phyloP scores from a whole-genome alignment of 31 red algal genomes.

The Endocladia muricata region DNA sequence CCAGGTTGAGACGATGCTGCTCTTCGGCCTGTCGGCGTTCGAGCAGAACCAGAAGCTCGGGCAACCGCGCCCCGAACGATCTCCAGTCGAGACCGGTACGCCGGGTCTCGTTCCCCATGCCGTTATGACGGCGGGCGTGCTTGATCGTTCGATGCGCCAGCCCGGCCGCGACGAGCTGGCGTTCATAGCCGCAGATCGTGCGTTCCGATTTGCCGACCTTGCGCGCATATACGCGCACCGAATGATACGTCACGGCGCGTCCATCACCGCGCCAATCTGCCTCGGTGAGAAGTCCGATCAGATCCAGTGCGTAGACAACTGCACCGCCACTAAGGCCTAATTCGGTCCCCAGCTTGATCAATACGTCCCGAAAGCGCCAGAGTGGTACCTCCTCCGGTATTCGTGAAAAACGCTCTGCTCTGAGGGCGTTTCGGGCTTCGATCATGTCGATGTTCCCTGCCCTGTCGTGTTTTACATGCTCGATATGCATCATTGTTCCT shows the following conservation, averaged over 20 bases:
- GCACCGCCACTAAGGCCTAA: not conserved
- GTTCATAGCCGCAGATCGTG: constrained; percentile 1
- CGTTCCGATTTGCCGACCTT: constrained; percentile 1
- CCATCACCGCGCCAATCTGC: not conserved
- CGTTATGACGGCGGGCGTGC: no score
- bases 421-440: constrained; percentile 1
- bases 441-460: constrained; percentile 1
- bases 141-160: no score
- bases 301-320: constrained; percentile 1
- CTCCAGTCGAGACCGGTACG: no score
- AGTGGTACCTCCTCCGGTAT: not conserved
- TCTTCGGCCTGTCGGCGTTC: no score
- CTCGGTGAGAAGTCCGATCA: constrained; percentile 1
- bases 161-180: no score
- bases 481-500: no score
- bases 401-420: not conserved
- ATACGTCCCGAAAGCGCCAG: constrained; percentile 1
- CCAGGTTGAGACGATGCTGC: no score
- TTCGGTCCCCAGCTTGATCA: constrained; percentile 4
- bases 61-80: no score
- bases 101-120: no score
- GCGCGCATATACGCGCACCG: not conserved
- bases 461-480: no score
- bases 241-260: constrained; percentile 1
- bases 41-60: no score